Evolutionary conservation across 192 early-diverging fungal species (phyloP).

Genomic region (Pilaira anomala): DNA sequence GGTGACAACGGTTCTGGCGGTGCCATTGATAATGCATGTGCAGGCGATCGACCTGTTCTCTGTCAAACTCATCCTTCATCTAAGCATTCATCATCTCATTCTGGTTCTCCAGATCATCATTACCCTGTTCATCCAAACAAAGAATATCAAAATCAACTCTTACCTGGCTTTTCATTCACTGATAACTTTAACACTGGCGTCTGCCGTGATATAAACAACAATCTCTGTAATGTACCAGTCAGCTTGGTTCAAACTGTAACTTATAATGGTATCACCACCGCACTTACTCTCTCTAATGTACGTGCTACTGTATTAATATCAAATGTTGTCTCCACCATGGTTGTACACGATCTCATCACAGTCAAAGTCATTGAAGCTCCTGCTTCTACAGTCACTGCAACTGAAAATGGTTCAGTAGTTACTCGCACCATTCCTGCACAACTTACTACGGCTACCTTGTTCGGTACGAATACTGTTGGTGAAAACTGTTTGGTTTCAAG

Average conservation of each 20-base stretch:
- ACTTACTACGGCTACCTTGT: too few species aligned
- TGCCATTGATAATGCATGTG: background rate
- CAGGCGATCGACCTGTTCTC: background rate
- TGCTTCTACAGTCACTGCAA: background rate
- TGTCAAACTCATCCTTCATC: background rate
- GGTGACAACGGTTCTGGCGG: background rate
- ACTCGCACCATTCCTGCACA: background rate
- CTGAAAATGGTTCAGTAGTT: background rate
- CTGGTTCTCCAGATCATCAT: background rate
- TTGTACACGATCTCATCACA: background rate
- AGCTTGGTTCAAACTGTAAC: background rate
- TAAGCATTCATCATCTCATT: background rate
- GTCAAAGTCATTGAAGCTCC: background rate
- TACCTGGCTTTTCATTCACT: background rate
- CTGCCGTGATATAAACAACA: too few species aligned
- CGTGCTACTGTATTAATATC: background rate
- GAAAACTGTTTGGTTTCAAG: too few species aligned
- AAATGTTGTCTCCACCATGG: background rate
- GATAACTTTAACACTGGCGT: background rate
- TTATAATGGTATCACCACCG: background rate
- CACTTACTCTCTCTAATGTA: background rate
- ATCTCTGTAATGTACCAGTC: too few species aligned
- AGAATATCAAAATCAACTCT: background rate
- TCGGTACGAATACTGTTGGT: too few species aligned
- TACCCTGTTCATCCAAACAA: background rate